Percentiles rank a stretch among this genome's conserved stretches.
phyloP scores from a whole-genome alignment of 2,329 filamentous ascomycete species.

The Incumbomyces delicatus region DNA sequence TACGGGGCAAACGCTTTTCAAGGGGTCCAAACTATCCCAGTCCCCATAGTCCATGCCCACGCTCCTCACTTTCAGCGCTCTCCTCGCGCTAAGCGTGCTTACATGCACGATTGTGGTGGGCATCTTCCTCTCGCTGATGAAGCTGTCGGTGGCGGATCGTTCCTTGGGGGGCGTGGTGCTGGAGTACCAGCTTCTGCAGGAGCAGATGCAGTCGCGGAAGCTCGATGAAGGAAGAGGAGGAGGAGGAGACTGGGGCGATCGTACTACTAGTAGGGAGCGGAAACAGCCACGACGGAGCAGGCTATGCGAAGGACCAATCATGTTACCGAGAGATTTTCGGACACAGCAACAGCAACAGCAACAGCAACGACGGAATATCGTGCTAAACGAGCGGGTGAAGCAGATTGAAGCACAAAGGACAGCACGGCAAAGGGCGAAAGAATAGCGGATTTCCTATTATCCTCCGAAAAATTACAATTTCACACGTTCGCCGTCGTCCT shows the following conservation, averaged over 20 bases:
- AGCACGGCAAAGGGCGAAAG: background rate
- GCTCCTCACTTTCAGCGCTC: too few relatives aligned
- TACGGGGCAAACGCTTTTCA: too few relatives aligned
- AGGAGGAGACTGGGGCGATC: background rate
- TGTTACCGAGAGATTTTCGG: too few relatives aligned
- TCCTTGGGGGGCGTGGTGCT: background rate
- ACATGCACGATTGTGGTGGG: background rate
- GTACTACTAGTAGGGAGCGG: background rate
- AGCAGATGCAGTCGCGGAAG: background rate
- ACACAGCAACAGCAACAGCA: too few relatives aligned
- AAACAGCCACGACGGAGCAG: too few relatives aligned
- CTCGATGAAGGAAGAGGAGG: background rate
- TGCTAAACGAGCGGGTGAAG: background rate
- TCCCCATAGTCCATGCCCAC: too few relatives aligned
- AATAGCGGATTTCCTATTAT: background rate
- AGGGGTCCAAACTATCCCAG: too few relatives aligned
- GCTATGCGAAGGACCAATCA: too few relatives aligned
- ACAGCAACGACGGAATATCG: background rate
- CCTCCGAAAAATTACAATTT: background rate
- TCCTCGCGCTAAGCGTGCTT: background rate
- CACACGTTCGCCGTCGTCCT: background rate
- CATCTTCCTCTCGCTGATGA: background rate
- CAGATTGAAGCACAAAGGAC: background rate
- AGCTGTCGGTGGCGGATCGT: background rate
- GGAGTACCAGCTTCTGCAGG: background rate